phyloP scores from a whole-genome alignment of 306 rosid genomes.

The Medicago arabica region DNA sequence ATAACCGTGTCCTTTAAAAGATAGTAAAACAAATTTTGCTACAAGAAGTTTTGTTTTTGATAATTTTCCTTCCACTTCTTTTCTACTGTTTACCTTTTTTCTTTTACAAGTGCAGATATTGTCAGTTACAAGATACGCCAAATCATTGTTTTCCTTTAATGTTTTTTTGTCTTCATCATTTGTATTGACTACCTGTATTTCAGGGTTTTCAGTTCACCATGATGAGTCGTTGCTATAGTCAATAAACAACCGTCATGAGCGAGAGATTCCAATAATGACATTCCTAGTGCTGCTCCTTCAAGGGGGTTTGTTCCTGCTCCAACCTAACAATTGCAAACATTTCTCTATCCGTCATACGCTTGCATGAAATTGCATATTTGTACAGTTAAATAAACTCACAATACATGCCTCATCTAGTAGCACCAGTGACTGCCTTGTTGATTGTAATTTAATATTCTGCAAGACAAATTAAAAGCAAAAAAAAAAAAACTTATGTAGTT shows the following conservation, averaged over 20 bases:
- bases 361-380: conserved; percentile 23
- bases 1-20: no score
- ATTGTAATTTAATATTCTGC: conserved; percentile 78
- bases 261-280: conserved; percentile 88
- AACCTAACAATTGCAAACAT: conserved; percentile 65
- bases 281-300: conserved; percentile 97
- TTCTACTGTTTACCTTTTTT: no score
- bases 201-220: conserved; percentile 94
- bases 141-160: not conserved
- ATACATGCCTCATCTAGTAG: conserved; percentile 85
- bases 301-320: conserved; percentile 98
- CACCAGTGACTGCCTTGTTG: conserved; percentile 79
- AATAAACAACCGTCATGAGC: conserved; percentile 74
- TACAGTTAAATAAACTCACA: conserved; percentile 23
- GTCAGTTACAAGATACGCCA: not conserved
- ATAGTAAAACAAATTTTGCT: no score
- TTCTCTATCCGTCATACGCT: conserved; percentile 19
- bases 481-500: conserved; percentile 19
- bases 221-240: conserved; percentile 96
- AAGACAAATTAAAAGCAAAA: conserved; percentile 37
- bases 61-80: no score
- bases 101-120: no score
- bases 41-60: no score
- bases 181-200: conserved; percentile 79
- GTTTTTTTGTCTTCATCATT: conserved; percentile 21